phyloP scores from a whole-genome alignment of 73 alveolate genomes.

The Loxodes magnus region DNA sequence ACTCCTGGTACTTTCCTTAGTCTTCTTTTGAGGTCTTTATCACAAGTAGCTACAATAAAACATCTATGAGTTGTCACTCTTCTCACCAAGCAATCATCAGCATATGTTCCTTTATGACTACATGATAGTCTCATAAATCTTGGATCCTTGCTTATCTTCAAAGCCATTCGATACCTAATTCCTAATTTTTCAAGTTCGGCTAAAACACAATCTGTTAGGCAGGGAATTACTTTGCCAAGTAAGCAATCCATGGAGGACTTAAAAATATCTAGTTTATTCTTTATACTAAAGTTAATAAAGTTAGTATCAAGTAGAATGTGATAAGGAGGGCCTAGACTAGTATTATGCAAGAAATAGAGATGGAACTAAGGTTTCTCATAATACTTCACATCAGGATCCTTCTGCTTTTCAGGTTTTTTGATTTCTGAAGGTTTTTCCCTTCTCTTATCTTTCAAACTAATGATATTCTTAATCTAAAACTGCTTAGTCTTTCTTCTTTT shows the following conservation, averaged over 20 bases:
- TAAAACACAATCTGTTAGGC: slow-evolving; percentile 97
- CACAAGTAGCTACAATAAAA: slow-evolving; percentile 97
- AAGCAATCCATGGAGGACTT: slow-evolving; percentile 95
- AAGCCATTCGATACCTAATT: slow-evolving; percentile 90
- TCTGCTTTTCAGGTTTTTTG: slow-evolving; percentile 34
- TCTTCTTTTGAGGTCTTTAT: slow-evolving; percentile 94
- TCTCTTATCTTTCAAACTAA: no score
- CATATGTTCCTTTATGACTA: slow-evolving; percentile 98
- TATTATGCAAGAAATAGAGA: slow-evolving; percentile 15
- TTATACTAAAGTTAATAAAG: slow-evolving; percentile 97
- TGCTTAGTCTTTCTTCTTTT: no score
- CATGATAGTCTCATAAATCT: slow-evolving; percentile 93
- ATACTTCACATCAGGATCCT: no score
- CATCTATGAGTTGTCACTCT: slow-evolving; percentile 81
- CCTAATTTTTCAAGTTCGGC: slow-evolving; percentile 99
- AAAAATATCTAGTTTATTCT: slow-evolving; percentile 94
- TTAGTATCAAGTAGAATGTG: slow-evolving; percentile 95
- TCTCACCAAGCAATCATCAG: slow-evolving; percentile 98
- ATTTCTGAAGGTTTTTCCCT: slow-evolving; percentile 16
- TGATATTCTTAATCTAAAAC: no score
- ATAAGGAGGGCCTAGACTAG: slow-evolving; percentile 93
- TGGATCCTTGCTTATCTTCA: slow-evolving; percentile 62
- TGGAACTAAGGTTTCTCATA: slow-evolving; percentile 15
- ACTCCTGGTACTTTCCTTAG: slow-evolving; percentile 98
- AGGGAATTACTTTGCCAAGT: slow-evolving; percentile 94